A percentile compares a stretch with the other conserved stretches of the same genome.
These are phyloP conservation scores for Aechmea fasciata DNA, from an alignment of 176 grass and related monocot species.

Conservation along the genomic window DNA sequence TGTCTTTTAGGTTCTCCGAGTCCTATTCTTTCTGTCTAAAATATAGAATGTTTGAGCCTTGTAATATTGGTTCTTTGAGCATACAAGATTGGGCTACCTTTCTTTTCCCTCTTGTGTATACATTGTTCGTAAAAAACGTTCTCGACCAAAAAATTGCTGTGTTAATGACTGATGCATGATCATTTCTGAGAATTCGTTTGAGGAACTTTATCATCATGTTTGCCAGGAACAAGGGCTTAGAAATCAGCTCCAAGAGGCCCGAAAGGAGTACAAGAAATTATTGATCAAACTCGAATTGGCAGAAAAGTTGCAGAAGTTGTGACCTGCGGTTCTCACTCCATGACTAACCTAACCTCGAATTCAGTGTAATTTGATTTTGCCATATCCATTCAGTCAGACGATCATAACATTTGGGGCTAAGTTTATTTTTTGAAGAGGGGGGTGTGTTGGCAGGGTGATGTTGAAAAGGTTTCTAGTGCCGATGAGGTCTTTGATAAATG, in stretches of 20 bases:
- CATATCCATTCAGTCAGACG: neutral
- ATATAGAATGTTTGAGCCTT: neutral
- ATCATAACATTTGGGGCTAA: no score
- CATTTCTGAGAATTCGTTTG: constrained; percentile 9
- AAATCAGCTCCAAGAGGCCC: constrained; percentile 46
- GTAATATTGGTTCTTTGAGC: no score
- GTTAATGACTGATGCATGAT: neutral
- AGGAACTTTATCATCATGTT: constrained; percentile 22
- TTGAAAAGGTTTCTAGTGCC: no score
- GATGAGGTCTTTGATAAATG: no score
- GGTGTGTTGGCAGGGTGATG: no score
- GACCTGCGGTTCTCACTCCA: neutral
- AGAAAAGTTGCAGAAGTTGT: constrained; percentile 51
- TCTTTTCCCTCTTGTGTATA: neutral
- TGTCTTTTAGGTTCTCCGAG: constrained; percentile 14
- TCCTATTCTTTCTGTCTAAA: neutral
- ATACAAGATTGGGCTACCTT: neutral
- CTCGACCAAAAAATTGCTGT: neutral
- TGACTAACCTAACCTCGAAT: neutral
- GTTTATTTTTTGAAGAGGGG: no score
- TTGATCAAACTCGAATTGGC: constrained; percentile 37
- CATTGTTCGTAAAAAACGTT: no score
- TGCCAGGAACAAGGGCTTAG: constrained; percentile 65
- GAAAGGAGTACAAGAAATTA: constrained; percentile 55
- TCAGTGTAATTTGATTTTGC: neutral